phyloP scores from a whole-genome alignment of 495 filamentous ascomycete genomes.

The Xylaria bambusicola region DNA sequence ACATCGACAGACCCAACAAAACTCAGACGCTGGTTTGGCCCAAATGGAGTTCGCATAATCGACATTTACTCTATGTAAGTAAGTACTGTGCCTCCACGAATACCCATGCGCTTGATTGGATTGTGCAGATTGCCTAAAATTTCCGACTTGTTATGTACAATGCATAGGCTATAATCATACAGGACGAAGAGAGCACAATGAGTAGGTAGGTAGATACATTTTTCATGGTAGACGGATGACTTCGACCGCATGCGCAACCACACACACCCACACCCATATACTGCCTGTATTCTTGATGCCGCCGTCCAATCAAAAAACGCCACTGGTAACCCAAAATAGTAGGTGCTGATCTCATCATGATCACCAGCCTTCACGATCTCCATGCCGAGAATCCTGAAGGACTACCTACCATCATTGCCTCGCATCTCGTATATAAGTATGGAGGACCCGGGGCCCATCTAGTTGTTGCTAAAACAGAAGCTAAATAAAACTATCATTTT shows the following conservation, averaged over 20 bases:
- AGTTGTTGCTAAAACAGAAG: background rate
- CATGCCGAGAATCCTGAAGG: constrained; percentile 3
- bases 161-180: background rate
- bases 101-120: too few relatives aligned
- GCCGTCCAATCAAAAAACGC: constrained; percentile 1
- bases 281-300: constrained; percentile 9
- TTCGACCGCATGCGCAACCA: background rate
- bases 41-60: too few relatives aligned
- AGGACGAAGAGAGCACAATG: background rate
- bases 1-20: too few relatives aligned
- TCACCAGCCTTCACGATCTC: background rate
- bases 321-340: constrained; percentile 15
- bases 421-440: background rate
- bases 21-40: too few relatives aligned
- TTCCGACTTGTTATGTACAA: too few relatives aligned
- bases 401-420: background rate
- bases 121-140: too few relatives aligned
- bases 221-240: background rate
- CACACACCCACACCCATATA: background rate
- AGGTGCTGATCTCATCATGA: constrained; percentile 3
- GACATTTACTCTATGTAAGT: too few relatives aligned
- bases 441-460: background rate
- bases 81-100: too few relatives aligned
- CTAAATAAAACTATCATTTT: background rate
- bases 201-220: constrained; percentile 7